These are phyloP conservation scores for Starmerella asiatica DNA, from an alignment of 805 yeast species.

Conservation along the genomic window DNA sequence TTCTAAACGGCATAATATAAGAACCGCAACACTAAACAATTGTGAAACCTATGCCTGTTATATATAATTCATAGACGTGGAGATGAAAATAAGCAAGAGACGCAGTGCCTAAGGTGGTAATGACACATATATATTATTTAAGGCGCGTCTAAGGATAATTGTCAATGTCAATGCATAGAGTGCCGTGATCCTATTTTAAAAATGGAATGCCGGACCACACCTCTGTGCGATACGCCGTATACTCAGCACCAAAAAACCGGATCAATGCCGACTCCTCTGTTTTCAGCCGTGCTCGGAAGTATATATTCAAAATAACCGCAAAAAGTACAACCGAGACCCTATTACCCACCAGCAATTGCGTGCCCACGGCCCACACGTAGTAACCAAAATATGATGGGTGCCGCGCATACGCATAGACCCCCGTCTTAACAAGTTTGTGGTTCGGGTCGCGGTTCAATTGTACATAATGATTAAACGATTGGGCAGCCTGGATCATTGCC, in stretches of 20 bases:
- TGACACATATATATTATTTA: too few species aligned
- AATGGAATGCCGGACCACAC: slow-evolving; percentile 58
- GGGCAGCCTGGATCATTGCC: slow-evolving; percentile 82
- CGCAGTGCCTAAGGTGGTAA: too few species aligned
- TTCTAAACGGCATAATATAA: too few species aligned
- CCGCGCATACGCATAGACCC: slow-evolving; percentile 52
- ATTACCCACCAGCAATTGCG: slow-evolving; percentile 60
- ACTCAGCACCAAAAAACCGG: slow-evolving; percentile 58
- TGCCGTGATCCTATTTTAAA: too few species aligned
- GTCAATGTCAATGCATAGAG: too few species aligned
- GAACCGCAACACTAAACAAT: too few species aligned
- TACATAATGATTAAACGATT: slow-evolving; percentile 72
- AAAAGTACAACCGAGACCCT: slow-evolving; percentile 47
- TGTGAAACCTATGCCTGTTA: too few species aligned
- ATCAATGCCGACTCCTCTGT: slow-evolving; percentile 55
- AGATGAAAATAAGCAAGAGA: too few species aligned
- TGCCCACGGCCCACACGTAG: slow-evolving; percentile 85
- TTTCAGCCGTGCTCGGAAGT: slow-evolving; percentile 53
- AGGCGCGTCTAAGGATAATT: too few species aligned
- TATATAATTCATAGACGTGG: too few species aligned
- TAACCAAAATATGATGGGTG: slow-evolving; percentile 92
- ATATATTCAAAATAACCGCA: slow-evolving; percentile 43
- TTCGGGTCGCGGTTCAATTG: slow-evolving; percentile 38
- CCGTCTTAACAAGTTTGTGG: slow-evolving; percentile 60
- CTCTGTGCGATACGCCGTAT: slow-evolving; percentile 36